Percentiles rank a stretch among this genome's conserved stretches.
Conservation (phyloP, 164 flowering plant species). For the Vitis cinerea region DNA sequence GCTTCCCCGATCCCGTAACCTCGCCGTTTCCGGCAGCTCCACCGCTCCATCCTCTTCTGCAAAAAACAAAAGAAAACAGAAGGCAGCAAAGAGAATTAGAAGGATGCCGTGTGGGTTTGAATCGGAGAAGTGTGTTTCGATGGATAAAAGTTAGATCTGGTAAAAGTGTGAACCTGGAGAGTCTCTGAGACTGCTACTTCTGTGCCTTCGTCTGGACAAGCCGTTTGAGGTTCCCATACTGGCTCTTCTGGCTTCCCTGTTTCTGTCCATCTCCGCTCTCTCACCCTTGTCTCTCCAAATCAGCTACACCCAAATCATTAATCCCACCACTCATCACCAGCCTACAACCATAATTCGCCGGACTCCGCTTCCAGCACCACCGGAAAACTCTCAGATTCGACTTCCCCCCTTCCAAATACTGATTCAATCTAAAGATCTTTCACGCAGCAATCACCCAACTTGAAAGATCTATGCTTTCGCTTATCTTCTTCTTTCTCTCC, state of each 20-base stretch:
- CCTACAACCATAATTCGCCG: constrained; percentile 16
- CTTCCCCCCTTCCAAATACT: not conserved
- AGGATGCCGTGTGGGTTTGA: not conserved
- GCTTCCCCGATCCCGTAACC: constrained; percentile 53
- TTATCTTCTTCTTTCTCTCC: constrained; percentile 23
- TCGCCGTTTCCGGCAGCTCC: constrained; percentile 74
- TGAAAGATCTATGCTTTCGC: constrained; percentile 19
- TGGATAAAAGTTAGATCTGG: constrained; percentile 34
- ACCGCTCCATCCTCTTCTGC: constrained; percentile 81
- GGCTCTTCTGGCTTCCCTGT: constrained; percentile 71
- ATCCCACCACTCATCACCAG: constrained; percentile 21
- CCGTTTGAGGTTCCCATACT: constrained; percentile 64
- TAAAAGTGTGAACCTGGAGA: constrained; percentile 63
- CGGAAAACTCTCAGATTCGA: not conserved
- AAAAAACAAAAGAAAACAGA: constrained; percentile 6
- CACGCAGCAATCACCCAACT: not conserved
- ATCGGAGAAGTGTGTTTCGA: not conserved
- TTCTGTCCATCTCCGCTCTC: constrained; percentile 63
- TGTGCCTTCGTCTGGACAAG: constrained; percentile 64
- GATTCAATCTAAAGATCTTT: constrained; percentile 3
- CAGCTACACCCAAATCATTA: constrained; percentile 6
- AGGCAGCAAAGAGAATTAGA: constrained; percentile 12
- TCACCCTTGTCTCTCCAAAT: constrained; percentile 9
- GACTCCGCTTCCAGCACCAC: not conserved
- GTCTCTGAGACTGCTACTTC: constrained; percentile 70